These are phyloP conservation scores for Fusarium decemcellulare DNA, from an alignment of 2,329 filamentous ascomycete species.

Conservation along the genomic window DNA sequence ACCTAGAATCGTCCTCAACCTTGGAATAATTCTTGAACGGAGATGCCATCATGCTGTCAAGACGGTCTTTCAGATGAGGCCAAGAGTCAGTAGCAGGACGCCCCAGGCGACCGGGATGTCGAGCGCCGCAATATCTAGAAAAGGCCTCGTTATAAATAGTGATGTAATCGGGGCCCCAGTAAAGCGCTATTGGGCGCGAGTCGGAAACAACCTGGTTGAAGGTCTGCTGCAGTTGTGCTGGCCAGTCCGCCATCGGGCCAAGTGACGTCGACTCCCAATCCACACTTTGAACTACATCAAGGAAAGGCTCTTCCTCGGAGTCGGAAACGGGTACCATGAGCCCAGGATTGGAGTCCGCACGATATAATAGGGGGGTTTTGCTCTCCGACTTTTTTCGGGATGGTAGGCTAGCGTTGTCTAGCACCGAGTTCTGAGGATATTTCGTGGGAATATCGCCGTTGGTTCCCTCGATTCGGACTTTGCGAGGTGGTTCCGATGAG, in stretches of 20 bases:
- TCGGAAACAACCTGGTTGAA: slow-evolving; percentile 61
- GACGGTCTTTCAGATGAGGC: slow-evolving; percentile 65
- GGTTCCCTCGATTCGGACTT: slow-evolving; percentile 48
- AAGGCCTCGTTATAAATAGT: slow-evolving; percentile 80
- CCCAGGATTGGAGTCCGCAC: slow-evolving; percentile 50
- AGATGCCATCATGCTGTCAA: slow-evolving; percentile 50
- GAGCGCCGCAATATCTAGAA: slow-evolving; percentile 72
- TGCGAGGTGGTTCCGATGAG: slow-evolving; percentile 50
- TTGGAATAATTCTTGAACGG: slow-evolving; percentile 51
- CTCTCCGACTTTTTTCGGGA: slow-evolving; percentile 42
- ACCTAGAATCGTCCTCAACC: slow-evolving; percentile 60
- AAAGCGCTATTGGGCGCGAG: slow-evolving; percentile 69
- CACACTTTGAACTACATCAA: slow-evolving; percentile 57
- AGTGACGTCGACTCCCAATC: slow-evolving; percentile 64
- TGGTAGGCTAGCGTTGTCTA: slow-evolving; percentile 39
- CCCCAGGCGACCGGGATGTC: slow-evolving; percentile 75
- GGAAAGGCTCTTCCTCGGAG: slow-evolving; percentile 55
- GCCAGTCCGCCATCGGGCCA: slow-evolving; percentile 63
- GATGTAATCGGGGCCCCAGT: slow-evolving; percentile 74
- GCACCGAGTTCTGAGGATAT: slow-evolving; percentile 39
- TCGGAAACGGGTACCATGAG: slow-evolving; percentile 53
- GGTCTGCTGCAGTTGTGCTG: slow-evolving; percentile 60
- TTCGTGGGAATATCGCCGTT: slow-evolving; percentile 36
- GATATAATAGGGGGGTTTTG: slow-evolving; percentile 47
- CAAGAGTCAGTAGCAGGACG: slow-evolving; percentile 71